These are phyloP conservation scores for Russula emetica DNA, from an alignment of 768 basidiomycete genomes.

Conservation along the genomic window DNA sequence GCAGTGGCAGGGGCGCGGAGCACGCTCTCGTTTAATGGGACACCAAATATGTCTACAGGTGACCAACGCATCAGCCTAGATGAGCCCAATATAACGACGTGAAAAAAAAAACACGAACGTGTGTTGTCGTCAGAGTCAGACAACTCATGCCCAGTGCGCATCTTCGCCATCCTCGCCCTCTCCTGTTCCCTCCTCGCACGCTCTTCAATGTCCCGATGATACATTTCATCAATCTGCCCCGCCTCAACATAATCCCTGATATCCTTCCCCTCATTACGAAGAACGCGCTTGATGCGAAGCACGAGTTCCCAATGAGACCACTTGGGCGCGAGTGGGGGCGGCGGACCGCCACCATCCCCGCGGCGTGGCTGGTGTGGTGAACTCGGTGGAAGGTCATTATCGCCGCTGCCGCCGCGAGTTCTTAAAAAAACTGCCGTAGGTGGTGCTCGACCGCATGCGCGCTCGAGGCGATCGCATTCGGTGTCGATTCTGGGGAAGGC, in stretches of 20 bases:
- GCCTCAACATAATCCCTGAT: slow-evolving; percentile 24
- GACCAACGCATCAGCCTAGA: background rate
- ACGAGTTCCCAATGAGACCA: slow-evolving; percentile 22
- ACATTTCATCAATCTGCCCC: slow-evolving; percentile 18
- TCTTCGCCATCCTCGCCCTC: slow-evolving; percentile 11
- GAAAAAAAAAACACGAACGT: background rate
- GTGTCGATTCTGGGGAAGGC: slow-evolving; percentile 7
- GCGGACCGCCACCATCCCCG: slow-evolving; percentile 1
- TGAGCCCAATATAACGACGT: background rate
- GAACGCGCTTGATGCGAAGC: slow-evolving; percentile 19
- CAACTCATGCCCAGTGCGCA: slow-evolving; percentile 15
- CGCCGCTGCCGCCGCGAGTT: slow-evolving; percentile 2
- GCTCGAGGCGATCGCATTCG: slow-evolving; percentile 23
- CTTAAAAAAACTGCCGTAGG: background rate
- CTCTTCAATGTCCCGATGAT: slow-evolving; percentile 19
- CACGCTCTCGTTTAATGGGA: slow-evolving; percentile 36
- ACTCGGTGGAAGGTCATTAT: slow-evolving; percentile 16
- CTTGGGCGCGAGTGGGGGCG: slow-evolving; percentile 18
- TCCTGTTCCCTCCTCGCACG: slow-evolving; percentile 22
- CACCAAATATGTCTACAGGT: slow-evolving; percentile 37
- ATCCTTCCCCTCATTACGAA: slow-evolving; percentile 20
- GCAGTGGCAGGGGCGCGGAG: slow-evolving; percentile 35
- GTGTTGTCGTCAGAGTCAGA: slow-evolving; percentile 5
- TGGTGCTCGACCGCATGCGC: slow-evolving; percentile 21
- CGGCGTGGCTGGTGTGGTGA: slow-evolving; percentile 21